Evolutionary conservation across 345 rosid genomes (phyloP).

Genomic region (Eucalyptus regnans): DNA sequence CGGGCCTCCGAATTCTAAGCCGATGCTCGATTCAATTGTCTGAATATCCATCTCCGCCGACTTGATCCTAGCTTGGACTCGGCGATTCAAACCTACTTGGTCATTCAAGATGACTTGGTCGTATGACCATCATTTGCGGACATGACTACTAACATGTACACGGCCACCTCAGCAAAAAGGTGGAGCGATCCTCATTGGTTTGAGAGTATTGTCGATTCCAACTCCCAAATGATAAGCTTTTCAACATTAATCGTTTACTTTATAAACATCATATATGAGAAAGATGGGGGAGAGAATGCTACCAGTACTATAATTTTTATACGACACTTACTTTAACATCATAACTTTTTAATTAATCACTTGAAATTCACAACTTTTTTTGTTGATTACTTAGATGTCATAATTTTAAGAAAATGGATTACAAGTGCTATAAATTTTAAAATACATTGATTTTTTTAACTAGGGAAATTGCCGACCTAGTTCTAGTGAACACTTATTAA

Average conservation of each 20-base stretch:
- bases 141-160: too few species aligned
- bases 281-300: neutral
- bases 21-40: too few species aligned
- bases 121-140: too few species aligned
- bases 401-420: fast-evolving
- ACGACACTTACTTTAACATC: too few species aligned
- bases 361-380: too few species aligned
- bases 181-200: neutral
- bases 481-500: neutral
- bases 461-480: neutral
- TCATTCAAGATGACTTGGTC: too few species aligned
- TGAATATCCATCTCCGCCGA: too few species aligned
- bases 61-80: too few species aligned
- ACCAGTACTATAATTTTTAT: neutral
- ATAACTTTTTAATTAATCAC: too few species aligned
- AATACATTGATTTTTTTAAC: neutral
- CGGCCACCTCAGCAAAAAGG: too few species aligned
- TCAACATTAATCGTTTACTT: neutral
- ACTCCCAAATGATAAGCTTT: neutral
- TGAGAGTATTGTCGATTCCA: neutral
- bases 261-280: neutral
- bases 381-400: neutral
- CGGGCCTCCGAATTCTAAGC: too few species aligned
- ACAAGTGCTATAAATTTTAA: neutral
- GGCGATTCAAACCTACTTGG: too few species aligned